Evolutionary conservation across 768 basidiomycete species (phyloP).

Genomic region (Serendipita indica): DNA sequence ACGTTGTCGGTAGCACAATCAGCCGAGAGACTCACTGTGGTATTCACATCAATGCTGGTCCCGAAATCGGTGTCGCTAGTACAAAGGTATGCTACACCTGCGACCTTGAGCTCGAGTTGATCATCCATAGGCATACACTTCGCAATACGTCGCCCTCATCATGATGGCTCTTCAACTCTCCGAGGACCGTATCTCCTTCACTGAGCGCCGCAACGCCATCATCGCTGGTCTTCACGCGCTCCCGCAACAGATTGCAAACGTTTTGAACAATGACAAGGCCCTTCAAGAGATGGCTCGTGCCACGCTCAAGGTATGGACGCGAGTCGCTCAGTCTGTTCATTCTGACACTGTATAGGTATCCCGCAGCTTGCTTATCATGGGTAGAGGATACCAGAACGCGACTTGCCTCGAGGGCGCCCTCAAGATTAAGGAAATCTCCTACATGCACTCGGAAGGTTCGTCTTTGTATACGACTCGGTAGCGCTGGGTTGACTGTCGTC

Average conservation of each 20-base stretch:
- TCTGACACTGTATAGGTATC: conserved; percentile 29
- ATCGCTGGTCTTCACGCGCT: conserved; percentile 87
- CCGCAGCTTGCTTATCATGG: conserved; percentile 89
- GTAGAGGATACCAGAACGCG: conserved; percentile 96
- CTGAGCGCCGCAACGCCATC: conserved; percentile 78
- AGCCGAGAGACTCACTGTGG: conserved; percentile 98
- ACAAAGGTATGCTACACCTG: conserved; percentile 52
- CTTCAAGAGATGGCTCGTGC: conserved; percentile 76
- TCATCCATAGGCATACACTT: conserved; percentile 70
- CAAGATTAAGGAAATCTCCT: conserved; percentile 99
- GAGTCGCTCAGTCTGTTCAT: neutral
- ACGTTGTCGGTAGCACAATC: conserved; percentile 94
- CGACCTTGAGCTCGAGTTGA: neutral
- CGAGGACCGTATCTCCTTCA: conserved; percentile 91
- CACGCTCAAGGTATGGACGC: conserved; percentile 31
- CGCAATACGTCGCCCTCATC: conserved; percentile 93
- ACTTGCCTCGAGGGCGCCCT: conserved; percentile 96
- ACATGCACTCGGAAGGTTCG: conserved; percentile 37
- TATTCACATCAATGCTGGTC: conserved; percentile 98
- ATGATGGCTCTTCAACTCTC: conserved; percentile 99
- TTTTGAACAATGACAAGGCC: conserved; percentile 61
- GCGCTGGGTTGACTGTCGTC: conserved; percentile 17
- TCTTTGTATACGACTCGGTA: neutral
- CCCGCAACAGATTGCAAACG: conserved; percentile 73
- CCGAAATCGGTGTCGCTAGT: conserved; percentile 97